Base-by-base conservation (phyloP, 768 basidiomycete species). In the Tricholoma sp. region DNA sequence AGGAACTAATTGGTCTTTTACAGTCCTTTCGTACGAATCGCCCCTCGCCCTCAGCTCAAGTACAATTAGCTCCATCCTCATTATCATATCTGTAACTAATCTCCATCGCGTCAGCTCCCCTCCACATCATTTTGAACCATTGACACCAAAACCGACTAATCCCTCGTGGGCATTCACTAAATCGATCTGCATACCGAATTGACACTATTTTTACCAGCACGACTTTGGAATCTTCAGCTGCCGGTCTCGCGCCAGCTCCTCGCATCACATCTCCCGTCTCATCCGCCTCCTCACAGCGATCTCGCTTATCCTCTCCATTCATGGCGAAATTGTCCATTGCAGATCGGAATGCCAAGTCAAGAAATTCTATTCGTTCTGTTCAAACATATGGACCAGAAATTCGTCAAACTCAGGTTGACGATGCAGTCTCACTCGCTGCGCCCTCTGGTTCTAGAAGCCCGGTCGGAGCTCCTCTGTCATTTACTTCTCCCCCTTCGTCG, bases 281-380 rank as follows among this genome's bases (percentile, higher is more conserved):
- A 10, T 56, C 67, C 2, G 57, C 68, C 15, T 67, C 68, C 29
- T 66, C 55, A 51, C 67, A 65, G 18, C 65, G 70, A 42, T 68
- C 72, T 15, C 64, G 67, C 13, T 65, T 80, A 29, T 79, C 79
- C 3, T 80, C 79, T 18, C 79, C 79, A 6, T 80, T 80, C 62
- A 70, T 75, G 63, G 74, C 70, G 32, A 75, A 76, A 56, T 59
- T 74, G 32, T 65, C 67, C 36, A 64, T 72, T 32, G 61, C 59
- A 6, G 70, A 71, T 24, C 62, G 61, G 36, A 39, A 56, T 17
- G 56, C 52, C 24, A 70, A 68, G 42, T 50, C 56, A 28, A 59
- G 59, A 39, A 53, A 57, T 37, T 50, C 53, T 17, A 33, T 36
- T 15, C 63, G 57, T 36, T 50, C 59, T 4, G 31, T 32, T 49